phyloP scores from a whole-genome alignment of 768 basidiomycete species.

The Hypsizygus marmoreus region DNA sequence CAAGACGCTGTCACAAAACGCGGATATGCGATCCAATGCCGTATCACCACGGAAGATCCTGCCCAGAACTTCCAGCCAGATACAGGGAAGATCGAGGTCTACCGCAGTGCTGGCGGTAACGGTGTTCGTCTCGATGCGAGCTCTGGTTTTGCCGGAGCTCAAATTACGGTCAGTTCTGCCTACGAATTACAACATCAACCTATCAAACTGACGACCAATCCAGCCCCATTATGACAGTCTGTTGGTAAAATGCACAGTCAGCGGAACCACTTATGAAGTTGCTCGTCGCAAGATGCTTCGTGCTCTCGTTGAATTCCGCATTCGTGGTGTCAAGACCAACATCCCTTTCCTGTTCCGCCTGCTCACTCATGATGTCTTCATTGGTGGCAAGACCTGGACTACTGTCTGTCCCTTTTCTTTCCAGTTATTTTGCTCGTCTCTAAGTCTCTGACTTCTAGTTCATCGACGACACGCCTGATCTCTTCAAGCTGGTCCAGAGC shows the following conservation, averaged over 20 bases:
- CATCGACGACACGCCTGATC: slow-evolving; percentile 99
- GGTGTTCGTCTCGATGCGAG: slow-evolving; percentile 96
- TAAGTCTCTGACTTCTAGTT: slow-evolving; percentile 53
- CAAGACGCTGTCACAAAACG: slow-evolving; percentile 96
- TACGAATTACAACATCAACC: neutral
- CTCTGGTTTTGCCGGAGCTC: slow-evolving; percentile 97
- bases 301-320: slow-evolving; percentile 99
- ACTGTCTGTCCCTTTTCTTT: slow-evolving; percentile 41
- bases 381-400: slow-evolving; percentile 97
- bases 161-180: slow-evolving; percentile 75
- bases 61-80: slow-evolving; percentile 94
- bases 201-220: neutral
- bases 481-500: slow-evolving; percentile 97
- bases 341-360: slow-evolving; percentile 99
- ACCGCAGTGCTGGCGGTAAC: slow-evolving; percentile 97
- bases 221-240: slow-evolving; percentile 98
- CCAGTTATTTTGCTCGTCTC: neutral
- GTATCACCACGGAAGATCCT: slow-evolving; percentile 97
- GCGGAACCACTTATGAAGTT: slow-evolving; percentile 97
- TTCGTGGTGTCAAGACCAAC: slow-evolving; percentile 99
- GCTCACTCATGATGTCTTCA: slow-evolving; percentile 94
- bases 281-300: slow-evolving; percentile 99
- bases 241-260: slow-evolving; percentile 94
- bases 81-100: slow-evolving; percentile 99
- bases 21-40: slow-evolving; percentile 97